Evolutionary conservation across 805 yeast genomes (phyloP).

Genomic region (Candida ortonii): DNA sequence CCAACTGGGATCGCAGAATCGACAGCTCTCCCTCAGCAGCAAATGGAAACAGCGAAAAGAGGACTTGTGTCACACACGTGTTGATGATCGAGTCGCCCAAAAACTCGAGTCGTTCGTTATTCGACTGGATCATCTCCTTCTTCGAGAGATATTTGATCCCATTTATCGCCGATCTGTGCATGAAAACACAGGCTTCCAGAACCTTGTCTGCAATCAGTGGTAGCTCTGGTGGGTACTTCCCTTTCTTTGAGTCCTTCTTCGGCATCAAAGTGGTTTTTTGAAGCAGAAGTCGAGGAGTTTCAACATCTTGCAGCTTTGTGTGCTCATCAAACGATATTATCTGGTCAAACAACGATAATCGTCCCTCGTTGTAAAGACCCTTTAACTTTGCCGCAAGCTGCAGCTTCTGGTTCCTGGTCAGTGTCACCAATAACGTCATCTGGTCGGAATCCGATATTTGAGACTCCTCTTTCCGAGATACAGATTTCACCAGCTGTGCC

Average conservation of each 20-base stretch:
- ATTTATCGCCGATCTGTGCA: slow-evolving; percentile 72
- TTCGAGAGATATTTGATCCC: slow-evolving; percentile 54
- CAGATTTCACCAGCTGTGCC: slow-evolving; percentile 28
- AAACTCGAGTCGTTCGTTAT: slow-evolving; percentile 87
- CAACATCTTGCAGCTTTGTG: slow-evolving; percentile 19
- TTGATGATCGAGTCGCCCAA: slow-evolving; percentile 86
- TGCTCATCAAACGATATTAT: slow-evolving; percentile 42
- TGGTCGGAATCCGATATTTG: slow-evolving; percentile 20
- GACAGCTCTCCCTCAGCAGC: slow-evolving; percentile 82
- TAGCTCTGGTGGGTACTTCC: slow-evolving; percentile 54
- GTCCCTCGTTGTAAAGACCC: slow-evolving; percentile 46
- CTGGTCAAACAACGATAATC: slow-evolving; percentile 53
- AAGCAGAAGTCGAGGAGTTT: slow-evolving; percentile 15
- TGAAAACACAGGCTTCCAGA: slow-evolving; percentile 68
- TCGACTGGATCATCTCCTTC: slow-evolving; percentile 55
- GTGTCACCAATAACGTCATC: slow-evolving; percentile 45
- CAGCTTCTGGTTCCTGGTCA: slow-evolving; percentile 52
- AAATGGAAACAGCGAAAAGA: slow-evolving; percentile 63
- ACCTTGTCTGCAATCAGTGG: slow-evolving; percentile 63
- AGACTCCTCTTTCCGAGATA: slow-evolving; percentile 17
- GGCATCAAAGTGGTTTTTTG: slow-evolving; percentile 1
- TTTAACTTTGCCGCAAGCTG: slow-evolving; percentile 60
- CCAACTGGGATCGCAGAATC: slow-evolving; percentile 61
- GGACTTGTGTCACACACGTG: slow-evolving; percentile 63
- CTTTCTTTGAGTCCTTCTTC: neutral